Evolutionary conservation across 352 stramenopile species (phyloP).

Genomic region (Phytopythium sindhum): DNA sequence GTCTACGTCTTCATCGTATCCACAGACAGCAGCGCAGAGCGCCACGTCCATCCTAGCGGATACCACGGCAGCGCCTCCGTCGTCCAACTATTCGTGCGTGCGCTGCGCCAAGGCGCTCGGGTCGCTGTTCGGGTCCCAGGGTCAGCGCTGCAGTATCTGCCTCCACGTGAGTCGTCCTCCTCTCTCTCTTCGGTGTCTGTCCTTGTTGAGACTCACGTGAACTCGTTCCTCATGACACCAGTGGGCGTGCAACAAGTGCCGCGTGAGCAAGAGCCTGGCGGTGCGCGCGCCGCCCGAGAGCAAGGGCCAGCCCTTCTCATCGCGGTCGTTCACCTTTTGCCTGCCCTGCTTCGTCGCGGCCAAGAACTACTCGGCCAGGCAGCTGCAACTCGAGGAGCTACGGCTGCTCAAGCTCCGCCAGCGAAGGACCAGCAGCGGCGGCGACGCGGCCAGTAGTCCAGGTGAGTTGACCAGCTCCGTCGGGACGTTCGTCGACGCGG

Average conservation of each 20-base stretch:
- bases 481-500: not conserved
- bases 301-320: conserved; percentile 11
- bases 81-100: not conserved
- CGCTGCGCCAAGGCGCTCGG: conserved; percentile 5
- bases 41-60: not conserved
- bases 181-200: not conserved
- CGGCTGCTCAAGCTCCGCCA: not conserved
- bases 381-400: conserved; percentile 34
- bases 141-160: conserved; percentile 16
- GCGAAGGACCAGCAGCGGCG: not conserved
- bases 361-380: conserved; percentile 18
- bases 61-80: conserved; percentile 20
- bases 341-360: conserved; percentile 32
- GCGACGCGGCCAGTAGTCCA: no score
- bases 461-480: no score
- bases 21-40: not conserved
- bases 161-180: conserved; percentile 12
- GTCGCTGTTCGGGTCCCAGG: conserved; percentile 1
- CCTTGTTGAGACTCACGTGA: not conserved
- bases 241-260: conserved; percentile 23
- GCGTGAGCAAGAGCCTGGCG: conserved; percentile 21
- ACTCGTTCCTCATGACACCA: conserved; percentile 1
- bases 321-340: conserved; percentile 30
- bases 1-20: conserved; percentile 13
- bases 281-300: conserved; percentile 12